Percentiles rank a stretch among this genome's conserved stretches.
phyloP scores from a whole-genome alignment of 2,329 filamentous ascomycete species.

The Metarhizium guizhouense region DNA sequence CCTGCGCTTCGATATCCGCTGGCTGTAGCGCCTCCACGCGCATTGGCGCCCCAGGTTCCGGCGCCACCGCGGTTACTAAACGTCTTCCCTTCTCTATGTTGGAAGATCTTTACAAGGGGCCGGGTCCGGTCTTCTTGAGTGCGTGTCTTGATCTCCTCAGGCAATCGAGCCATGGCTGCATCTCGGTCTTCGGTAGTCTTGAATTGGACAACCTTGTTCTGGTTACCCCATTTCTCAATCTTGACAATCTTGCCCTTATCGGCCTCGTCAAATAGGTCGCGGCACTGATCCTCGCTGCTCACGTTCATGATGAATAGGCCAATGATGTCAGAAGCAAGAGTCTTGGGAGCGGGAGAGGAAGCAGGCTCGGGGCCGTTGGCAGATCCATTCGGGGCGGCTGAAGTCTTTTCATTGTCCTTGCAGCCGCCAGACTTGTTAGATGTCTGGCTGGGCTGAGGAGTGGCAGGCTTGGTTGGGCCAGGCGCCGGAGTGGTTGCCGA shows the following conservation, averaged over 20 bases:
- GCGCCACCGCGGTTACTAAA: conserved; percentile 54
- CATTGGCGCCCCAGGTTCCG: conserved; percentile 58
- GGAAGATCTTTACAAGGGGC: conserved; percentile 76
- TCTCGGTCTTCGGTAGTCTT: conserved; percentile 71
- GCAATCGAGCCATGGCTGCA: conserved; percentile 63
- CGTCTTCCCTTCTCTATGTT: conserved; percentile 52
- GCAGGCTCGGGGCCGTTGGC: conserved; percentile 41
- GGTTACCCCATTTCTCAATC: conserved; percentile 69
- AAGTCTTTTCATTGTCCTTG: conserved; percentile 50
- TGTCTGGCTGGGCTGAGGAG: conserved; percentile 40
- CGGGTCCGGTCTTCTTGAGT: conserved; percentile 65
- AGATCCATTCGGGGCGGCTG: conserved; percentile 43
- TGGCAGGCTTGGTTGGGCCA: conserved; percentile 29
- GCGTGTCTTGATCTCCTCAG: conserved; percentile 67
- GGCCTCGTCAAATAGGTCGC: conserved; percentile 73
- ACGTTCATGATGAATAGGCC: conserved; percentile 88
- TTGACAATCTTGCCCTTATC: conserved; percentile 73
- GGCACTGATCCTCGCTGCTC: conserved; percentile 72
- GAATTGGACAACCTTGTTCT: conserved; percentile 83
- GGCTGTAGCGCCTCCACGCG: conserved; percentile 48
- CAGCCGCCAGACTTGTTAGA: conserved; percentile 26
- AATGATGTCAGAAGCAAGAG: conserved; percentile 56
- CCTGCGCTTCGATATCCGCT: conserved; percentile 79
- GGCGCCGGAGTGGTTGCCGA: conserved; percentile 24
- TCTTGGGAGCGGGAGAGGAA: conserved; percentile 52